A percentile compares a stretch with the other conserved stretches of the same genome.
phyloP scores from a whole-genome alignment of 2,329 filamentous ascomycete genomes.

The Trichoderma semiorbis region DNA sequence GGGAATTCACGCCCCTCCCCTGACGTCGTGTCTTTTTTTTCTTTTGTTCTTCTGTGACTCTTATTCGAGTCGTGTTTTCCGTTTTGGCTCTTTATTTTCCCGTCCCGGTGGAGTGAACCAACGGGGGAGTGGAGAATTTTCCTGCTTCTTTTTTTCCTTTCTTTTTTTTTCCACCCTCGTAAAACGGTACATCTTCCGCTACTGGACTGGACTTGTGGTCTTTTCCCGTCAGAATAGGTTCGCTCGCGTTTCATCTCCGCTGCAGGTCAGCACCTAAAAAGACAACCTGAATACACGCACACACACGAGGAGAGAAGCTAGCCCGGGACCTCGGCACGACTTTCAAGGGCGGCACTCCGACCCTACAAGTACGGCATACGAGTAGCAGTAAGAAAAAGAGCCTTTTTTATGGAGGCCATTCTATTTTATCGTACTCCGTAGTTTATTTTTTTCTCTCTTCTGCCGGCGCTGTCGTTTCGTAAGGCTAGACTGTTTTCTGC shows the following conservation, averaged over 20 bases:
- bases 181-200: background rate
- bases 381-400: background rate
- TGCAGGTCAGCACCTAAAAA: constrained; percentile 13
- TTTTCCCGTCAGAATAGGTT: background rate
- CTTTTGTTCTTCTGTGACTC: background rate
- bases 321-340: constrained; percentile 7
- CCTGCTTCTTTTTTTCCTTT: too few relatives aligned
- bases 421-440: background rate
- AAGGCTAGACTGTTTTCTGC: background rate
- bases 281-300: background rate
- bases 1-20: background rate
- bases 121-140: background rate
- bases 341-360: background rate
- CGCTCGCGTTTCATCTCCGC: constrained; percentile 3
- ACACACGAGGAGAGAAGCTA: background rate
- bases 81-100: background rate
- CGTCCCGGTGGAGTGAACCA: background rate
- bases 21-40: background rate
- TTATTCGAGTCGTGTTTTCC: background rate
- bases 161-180: background rate
- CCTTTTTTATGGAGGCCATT: background rate
- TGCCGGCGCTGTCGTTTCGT: background rate
- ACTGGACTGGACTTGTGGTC: too few relatives aligned
- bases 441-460: background rate
- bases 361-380: background rate